Percentiles rank a stretch among this genome's conserved stretches.
phyloP scores from a whole-genome alignment of 1,284 basidiomycete genomes.

The Trichosporon sp. region DNA sequence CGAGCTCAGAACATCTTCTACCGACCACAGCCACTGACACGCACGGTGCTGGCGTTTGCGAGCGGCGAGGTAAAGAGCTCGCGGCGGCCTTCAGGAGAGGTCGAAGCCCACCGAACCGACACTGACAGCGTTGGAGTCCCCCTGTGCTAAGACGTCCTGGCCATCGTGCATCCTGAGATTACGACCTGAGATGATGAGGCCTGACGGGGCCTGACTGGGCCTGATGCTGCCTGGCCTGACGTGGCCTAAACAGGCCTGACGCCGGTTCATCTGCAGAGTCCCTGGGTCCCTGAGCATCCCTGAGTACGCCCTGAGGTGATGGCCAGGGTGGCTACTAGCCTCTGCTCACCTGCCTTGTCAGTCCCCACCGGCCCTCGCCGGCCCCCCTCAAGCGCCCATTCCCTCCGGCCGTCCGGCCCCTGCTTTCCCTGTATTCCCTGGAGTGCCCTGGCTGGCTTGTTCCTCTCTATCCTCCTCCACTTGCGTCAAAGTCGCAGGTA shows the following conservation, averaged over 20 bases:
- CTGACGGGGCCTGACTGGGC: slow-evolving; percentile 15
- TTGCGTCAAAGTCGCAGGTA: slow-evolving; percentile 2
- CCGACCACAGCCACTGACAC: background rate
- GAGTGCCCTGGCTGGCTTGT: slow-evolving; percentile 1
- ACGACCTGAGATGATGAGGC: slow-evolving; percentile 17
- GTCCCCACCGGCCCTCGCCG: slow-evolving; percentile 4
- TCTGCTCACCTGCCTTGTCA: background rate
- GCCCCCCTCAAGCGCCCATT: slow-evolving; percentile 1
- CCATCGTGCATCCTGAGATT: slow-evolving; percentile 13
- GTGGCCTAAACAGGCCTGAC: slow-evolving; percentile 11
- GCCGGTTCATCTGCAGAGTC: slow-evolving; percentile 2
- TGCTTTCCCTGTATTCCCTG: background rate
- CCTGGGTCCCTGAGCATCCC: background rate
- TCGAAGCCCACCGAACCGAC: slow-evolving; percentile 12
- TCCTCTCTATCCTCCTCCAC: slow-evolving; percentile 3
- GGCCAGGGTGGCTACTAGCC: background rate
- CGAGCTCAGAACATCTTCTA: background rate
- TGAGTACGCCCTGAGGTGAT: background rate
- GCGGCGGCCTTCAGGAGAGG: background rate
- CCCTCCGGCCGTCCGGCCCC: slow-evolving; percentile 16
- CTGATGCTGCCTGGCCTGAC: slow-evolving; percentile 10
- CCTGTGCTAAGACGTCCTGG: slow-evolving; percentile 9
- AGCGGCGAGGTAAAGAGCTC: background rate
- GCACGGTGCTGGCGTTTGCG: background rate
- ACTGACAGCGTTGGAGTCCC: background rate